phyloP scores from a whole-genome alignment of 2,329 filamentous ascomycete species.

The Paraphaeosphaeria minitans region DNA sequence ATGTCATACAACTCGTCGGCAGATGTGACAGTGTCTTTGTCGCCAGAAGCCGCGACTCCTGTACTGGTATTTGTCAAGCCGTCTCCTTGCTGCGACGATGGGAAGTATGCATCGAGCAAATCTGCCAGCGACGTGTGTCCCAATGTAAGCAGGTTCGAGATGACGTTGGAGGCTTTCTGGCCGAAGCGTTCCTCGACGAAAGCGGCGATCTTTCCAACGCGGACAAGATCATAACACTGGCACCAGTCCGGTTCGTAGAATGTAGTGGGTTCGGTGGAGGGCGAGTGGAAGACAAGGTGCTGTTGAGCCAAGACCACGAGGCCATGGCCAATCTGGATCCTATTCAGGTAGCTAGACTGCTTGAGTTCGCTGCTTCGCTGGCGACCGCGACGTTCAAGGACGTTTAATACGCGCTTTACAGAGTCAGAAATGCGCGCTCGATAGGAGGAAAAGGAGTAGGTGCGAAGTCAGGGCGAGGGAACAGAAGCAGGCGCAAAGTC shows the following conservation, averaged over 20 bases:
- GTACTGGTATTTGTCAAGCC: no score
- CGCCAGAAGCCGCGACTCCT: no score
- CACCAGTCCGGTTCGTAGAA: slow-evolving; percentile 84
- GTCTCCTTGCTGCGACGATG: slow-evolving; percentile 40
- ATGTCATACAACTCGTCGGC: slow-evolving; percentile 50
- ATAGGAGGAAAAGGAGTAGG: not conserved
- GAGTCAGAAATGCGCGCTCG: slow-evolving; percentile 18
- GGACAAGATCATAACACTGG: slow-evolving; percentile 80
- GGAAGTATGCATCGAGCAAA: slow-evolving; percentile 67
- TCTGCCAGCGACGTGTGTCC: slow-evolving; percentile 78
- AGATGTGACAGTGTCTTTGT: slow-evolving; percentile 26
- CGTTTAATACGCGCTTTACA: slow-evolving; percentile 78
- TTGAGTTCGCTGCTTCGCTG: slow-evolving; percentile 72
- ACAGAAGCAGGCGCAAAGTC: no score
- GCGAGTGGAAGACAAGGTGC: slow-evolving; percentile 78
- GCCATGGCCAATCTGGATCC: slow-evolving; percentile 78
- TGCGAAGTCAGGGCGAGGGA: no score
- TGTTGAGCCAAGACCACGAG: slow-evolving; percentile 87
- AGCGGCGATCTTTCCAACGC: slow-evolving; percentile 80
- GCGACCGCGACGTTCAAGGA: slow-evolving; percentile 78
- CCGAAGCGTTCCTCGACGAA: slow-evolving; percentile 77
- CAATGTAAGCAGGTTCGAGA: slow-evolving; percentile 74
- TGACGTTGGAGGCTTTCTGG: slow-evolving; percentile 71
- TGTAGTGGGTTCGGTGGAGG: slow-evolving; percentile 65
- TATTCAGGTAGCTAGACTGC: slow-evolving; percentile 72